Evolutionary conservation across 2,329 filamentous ascomycete species (phyloP).

Genomic region (Beauveria varroae): DNA sequence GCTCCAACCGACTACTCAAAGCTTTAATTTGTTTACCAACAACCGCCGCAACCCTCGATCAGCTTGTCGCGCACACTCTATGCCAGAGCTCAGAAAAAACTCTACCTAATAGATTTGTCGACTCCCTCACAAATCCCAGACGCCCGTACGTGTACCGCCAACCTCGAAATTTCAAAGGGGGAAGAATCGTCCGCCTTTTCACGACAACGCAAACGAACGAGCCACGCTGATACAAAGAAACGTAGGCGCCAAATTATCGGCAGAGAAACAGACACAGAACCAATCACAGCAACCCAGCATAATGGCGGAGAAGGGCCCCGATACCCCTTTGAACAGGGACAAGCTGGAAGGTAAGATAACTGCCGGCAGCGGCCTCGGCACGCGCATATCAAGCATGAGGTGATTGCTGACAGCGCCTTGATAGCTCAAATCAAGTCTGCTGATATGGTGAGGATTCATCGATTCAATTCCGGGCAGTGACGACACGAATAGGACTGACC

Average conservation of each 20-base stretch:
- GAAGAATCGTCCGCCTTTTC: not conserved
- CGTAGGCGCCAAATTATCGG: not conserved
- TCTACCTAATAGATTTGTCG: no score
- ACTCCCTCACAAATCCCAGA: not conserved
- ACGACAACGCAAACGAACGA: not conserved
- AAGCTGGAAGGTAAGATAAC: conserved; percentile 63
- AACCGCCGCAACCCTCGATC: not conserved
- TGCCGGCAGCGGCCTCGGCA: not conserved
- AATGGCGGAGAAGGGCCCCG: conserved; percentile 34
- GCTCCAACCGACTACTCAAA: not conserved
- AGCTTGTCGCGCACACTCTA: not conserved
- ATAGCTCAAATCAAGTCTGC: conserved; percentile 94
- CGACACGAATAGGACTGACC: conserved; percentile 21
- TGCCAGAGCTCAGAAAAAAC: not conserved
- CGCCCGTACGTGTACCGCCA: conserved; percentile 1
- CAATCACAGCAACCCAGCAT: not conserved
- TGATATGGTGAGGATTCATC: conserved; percentile 70
- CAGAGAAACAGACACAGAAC: not conserved
- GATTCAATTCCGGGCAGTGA: conserved; percentile 11
- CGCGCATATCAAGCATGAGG: not conserved
- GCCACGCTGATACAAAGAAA: not conserved
- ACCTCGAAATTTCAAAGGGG: not conserved
- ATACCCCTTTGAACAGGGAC: conserved; percentile 50
- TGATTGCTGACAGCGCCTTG: not conserved
- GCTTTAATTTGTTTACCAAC: not conserved